Percentiles rank a stretch among this genome's conserved stretches.
Conservation (phyloP, 768 basidiomycete genomes). For the Omphalotus guepiniiformis region DNA sequence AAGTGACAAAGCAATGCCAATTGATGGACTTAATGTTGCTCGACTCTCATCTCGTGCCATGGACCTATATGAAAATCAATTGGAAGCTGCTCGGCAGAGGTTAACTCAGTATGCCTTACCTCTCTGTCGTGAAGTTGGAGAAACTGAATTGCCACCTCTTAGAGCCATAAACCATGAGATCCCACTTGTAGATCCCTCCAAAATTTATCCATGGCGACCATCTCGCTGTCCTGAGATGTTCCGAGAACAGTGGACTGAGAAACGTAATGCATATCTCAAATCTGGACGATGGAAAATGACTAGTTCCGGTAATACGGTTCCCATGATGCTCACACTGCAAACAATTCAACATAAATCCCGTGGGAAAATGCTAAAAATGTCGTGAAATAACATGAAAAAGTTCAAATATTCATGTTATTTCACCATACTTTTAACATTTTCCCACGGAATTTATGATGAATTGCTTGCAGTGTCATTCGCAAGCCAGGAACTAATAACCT, state of each 20-base stretch:
- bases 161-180: constrained; percentile 27
- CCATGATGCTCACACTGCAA: too few species aligned
- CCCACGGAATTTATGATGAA: too few species aligned
- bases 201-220: constrained; percentile 14
- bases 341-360: too few species aligned
- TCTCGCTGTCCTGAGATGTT: constrained; percentile 22
- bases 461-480: too few species aligned
- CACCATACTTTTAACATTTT: too few species aligned
- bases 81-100: constrained; percentile 10
- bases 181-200: constrained; percentile 19
- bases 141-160: constrained; percentile 19
- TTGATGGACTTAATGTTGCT: constrained; percentile 14
- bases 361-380: too few species aligned
- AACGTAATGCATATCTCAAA: constrained; percentile 17
- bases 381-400: too few species aligned
- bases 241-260: constrained; percentile 16
- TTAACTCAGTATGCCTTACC: constrained; percentile 12
- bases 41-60: constrained; percentile 10
- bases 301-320: constrained; percentile 7
- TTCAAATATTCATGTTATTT: too few species aligned
- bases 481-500: constrained; percentile 27
- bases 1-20: constrained; percentile 9
- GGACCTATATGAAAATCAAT: constrained; percentile 7
- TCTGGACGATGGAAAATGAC: constrained; percentile 24
- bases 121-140: constrained; percentile 8